A percentile compares a stretch with the other conserved stretches of the same genome.
Evolutionary conservation across 495 filamentous ascomycete species (phyloP).

Genomic region (Hyaloscypha hepaticicola): DNA sequence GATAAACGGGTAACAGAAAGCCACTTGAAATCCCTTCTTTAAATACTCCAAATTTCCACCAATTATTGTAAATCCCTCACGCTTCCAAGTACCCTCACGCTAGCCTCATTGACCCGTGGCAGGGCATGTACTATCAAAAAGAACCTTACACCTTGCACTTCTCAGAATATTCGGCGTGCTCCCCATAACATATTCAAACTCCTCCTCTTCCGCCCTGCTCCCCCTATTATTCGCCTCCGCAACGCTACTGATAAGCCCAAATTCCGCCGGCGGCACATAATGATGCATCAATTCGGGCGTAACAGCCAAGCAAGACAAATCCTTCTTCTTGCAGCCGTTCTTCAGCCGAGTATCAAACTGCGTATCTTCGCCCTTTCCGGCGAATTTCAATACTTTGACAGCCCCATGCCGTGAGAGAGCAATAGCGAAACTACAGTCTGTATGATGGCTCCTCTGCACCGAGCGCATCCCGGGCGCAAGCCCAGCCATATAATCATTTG

Average conservation of each 20-base stretch:
- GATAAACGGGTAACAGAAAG: too few relatives aligned
- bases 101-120: neutral
- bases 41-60: too few relatives aligned
- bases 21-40: too few relatives aligned
- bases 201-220: slow-evolving; percentile 14
- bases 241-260: slow-evolving; percentile 26
- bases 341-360: slow-evolving; percentile 21
- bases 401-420: neutral
- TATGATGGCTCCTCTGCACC: neutral
- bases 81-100: neutral
- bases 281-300: slow-evolving; percentile 33
- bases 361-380: neutral
- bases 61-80: too few relatives aligned
- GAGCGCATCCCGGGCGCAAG: neutral
- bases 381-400: neutral
- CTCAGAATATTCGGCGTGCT: slow-evolving; percentile 31
- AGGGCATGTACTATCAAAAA: slow-evolving; percentile 29
- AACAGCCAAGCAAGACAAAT: slow-evolving; percentile 28
- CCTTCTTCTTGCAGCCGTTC: slow-evolving; percentile 17
- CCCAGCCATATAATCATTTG: neutral
- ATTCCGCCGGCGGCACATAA: slow-evolving; percentile 26
- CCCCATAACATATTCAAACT: slow-evolving; percentile 27
- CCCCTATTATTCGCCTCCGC: slow-evolving; percentile 27
- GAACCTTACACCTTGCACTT: slow-evolving; percentile 30
- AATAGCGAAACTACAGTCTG: neutral